Evolutionary conservation across 176 grass and related monocot species (phyloP).

Genomic region (barley (Hordeum vulgare)): DNA sequence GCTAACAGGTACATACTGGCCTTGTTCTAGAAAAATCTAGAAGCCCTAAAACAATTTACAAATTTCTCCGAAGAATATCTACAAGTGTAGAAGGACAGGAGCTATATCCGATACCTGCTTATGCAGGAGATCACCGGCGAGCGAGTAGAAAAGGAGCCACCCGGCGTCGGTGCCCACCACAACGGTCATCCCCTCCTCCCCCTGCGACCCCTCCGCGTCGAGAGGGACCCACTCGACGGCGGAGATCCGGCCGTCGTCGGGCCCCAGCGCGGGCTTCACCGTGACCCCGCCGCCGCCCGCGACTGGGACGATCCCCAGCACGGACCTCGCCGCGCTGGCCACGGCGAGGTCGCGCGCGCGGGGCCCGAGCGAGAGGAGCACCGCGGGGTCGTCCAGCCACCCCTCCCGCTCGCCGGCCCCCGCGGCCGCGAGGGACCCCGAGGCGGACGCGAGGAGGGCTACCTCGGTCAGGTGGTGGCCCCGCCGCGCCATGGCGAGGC

Average conservation of each 20-base stretch:
- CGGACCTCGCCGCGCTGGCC: conserved; percentile 32
- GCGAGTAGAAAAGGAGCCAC: conserved; percentile 66
- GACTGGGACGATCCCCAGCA: conserved; percentile 42
- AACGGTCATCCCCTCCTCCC: conserved; percentile 30
- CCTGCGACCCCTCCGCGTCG: not conserved
- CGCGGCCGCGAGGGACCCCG: conserved; percentile 38
- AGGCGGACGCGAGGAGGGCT: conserved; percentile 46
- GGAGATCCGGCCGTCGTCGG: conserved; percentile 57
- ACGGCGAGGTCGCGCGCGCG: conserved; percentile 47
- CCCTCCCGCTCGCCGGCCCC: conserved; percentile 74
- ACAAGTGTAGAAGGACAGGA: not conserved
- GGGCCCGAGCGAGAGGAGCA: conserved; percentile 55
- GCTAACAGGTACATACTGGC: not conserved
- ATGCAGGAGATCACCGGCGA: conserved; percentile 64
- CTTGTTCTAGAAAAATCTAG: not conserved
- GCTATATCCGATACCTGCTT: conserved; percentile 47
- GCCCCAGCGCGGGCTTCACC: conserved; percentile 35
- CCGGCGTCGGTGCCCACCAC: conserved; percentile 59
- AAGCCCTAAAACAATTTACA: not conserved
- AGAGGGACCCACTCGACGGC: conserved; percentile 73
- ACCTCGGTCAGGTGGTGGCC: conserved; percentile 75
- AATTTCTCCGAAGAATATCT: not conserved
- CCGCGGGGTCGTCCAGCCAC: conserved; percentile 68
- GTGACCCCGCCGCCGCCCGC: conserved; percentile 8
- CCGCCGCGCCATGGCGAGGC: conserved; percentile 48